Base-by-base conservation (phyloP, 495 filamentous ascomycete species). In the Xylaria nigripes region DNA sequence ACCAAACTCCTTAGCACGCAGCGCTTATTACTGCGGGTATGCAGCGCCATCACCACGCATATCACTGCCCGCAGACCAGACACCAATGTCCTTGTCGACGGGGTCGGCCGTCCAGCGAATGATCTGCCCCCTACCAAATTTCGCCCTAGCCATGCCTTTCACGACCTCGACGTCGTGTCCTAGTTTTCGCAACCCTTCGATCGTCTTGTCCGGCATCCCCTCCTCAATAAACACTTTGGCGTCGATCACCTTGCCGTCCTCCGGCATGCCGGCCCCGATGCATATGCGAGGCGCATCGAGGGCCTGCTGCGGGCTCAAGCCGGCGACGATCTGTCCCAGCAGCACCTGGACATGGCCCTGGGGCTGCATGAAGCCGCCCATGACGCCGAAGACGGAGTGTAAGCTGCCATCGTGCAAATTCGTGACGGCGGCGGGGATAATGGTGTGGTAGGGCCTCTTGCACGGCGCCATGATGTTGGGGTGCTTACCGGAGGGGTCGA, bases 291-390 rank as follows among this genome's bases (percentile, higher is more conserved):
- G 92, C 27, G 93, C 84, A 64, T 98, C 93, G 2, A 98, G 75
- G 42, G 94, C 92, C 29, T 86, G 83, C 74, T 98, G 93, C 25
- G 90, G 89, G 51, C 81, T 85, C 60, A 87, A 76, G n/a, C 83
- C 81, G 66, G 93, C 95, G 0, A 86, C 83, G 3, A 95, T 68
- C 82, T 94, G 89, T 53, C 95, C 95, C 7, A 97, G 77, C 48
- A 98, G 70, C 2, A 96, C 89, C 69, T 98, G 93, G 13, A 97
- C 88, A 63, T 98, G 93, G 9, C 93, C 93, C 73, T 97, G 93
- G 0, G 93, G 93, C 74, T 98, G 93, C 94, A 98, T 97, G 70
- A 91, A 96, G 29, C 93, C 93, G 56, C 93, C 93, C 93, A 97
- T 97, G 45, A 96, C 90, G 44, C 93, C 94, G 59, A 89, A 95